Base-by-base conservation (phyloP, 345 rosid genomes). In the Pugionium dolabratum region DNA sequence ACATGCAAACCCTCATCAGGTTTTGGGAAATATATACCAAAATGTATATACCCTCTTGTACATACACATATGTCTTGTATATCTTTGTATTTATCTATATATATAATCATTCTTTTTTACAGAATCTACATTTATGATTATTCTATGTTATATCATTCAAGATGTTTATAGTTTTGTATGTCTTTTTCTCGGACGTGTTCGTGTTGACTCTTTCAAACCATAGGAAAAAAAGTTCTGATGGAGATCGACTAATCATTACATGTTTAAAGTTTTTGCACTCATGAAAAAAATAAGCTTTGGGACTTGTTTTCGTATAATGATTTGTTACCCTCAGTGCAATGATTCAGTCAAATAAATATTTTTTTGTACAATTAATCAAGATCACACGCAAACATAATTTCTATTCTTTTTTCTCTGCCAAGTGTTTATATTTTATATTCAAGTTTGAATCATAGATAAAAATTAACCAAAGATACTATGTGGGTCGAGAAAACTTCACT, bases 1-100 rank as follows among this genome's bases (percentile, higher is more conserved):
- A 84, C 95, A 84, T 81, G 91, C 87, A 84, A 84, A 77, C 75
- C 79, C 78, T 85, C 18, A 18, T 18, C 83, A 75, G 89, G 48
- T 84, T 81, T 78, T 70, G 80, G 87, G 84, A 71, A 81, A 85
- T 60, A 60, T 69, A 18, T 18, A 18, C 18, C 73, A 75, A 76
- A 81, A 60, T 60, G 39, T 66, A 73, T 66, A 59, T 53, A 66
- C 68, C 50, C 62, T 53, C 71, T 51, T 58, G 66, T 59, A 18
- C 0, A 18, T 18, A 18, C 18, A 18, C 18, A 18, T 18, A 18
- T 18, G 18, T 18, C 18, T 18, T 18, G 18, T 18, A 18, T 18
- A 18, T 18, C 18, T 18, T 18, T 18, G 18, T 18, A 18, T 18
- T 18, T 18, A 59, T 50, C 6, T 59, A 5, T 49, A 18, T 64